Evolutionary conservation across 2,329 filamentous ascomycete species (phyloP).

Genomic region (Talaromyces albobiverticillius): DNA sequence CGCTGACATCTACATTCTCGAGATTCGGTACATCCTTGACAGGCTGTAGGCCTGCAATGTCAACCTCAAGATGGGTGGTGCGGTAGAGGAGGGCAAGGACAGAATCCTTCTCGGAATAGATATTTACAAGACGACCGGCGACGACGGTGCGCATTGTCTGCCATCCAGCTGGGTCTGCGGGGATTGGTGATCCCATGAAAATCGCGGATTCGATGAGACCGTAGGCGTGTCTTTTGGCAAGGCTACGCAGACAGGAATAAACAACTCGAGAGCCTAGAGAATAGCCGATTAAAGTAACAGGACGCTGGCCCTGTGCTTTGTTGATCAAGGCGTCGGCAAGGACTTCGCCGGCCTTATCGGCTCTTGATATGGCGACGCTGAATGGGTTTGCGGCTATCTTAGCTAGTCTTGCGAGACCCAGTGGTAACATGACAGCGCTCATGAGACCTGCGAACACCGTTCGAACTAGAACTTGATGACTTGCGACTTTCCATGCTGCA

Average conservation of each 20-base stretch:
- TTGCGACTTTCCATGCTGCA: constrained; percentile 72
- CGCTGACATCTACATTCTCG: constrained; percentile 67
- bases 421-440: constrained; percentile 65
- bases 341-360: constrained; percentile 75
- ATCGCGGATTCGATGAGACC: constrained; percentile 81
- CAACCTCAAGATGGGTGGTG: constrained; percentile 75
- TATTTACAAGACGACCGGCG: constrained; percentile 78
- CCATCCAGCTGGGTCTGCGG: constrained; percentile 72
- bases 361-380: constrained; percentile 69
- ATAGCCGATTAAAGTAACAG: constrained; percentile 77
- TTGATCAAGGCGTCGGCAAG: constrained; percentile 81
- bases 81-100: constrained; percentile 86
- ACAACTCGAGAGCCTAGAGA: constrained; percentile 79
- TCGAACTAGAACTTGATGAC: constrained; percentile 69
- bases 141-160: constrained; percentile 73
- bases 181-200: constrained; percentile 75
- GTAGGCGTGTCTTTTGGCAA: constrained; percentile 76
- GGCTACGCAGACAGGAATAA: constrained; percentile 72
- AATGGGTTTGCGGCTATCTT: constrained; percentile 78
- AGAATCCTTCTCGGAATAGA: constrained; percentile 83
- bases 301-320: constrained; percentile 75
- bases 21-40: constrained; percentile 53
- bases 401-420: constrained; percentile 64
- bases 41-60: constrained; percentile 77
- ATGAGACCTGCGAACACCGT: constrained; percentile 67